A percentile compares a stretch with the other conserved stretches of the same genome.
phyloP scores from a whole-genome alignment of 495 filamentous ascomycete species.

The Venustampulla echinocandica region DNA sequence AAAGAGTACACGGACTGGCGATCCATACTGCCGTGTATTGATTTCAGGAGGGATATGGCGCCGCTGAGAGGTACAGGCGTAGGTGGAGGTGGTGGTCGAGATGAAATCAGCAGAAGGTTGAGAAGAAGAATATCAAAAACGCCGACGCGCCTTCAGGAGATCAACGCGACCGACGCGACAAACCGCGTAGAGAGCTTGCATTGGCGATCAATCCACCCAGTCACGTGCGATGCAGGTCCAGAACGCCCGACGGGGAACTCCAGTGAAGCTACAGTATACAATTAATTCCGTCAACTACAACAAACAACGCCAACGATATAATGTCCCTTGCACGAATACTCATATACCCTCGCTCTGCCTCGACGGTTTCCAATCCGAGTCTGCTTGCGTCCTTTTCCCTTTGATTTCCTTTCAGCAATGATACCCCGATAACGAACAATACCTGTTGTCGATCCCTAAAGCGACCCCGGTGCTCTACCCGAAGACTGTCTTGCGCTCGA shows the following conservation, averaged over 20 bases:
- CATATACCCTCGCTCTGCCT: too few relatives aligned
- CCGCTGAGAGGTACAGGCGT: neutral
- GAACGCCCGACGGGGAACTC: too few relatives aligned
- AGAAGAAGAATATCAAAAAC: too few relatives aligned
- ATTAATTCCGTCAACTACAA: too few relatives aligned
- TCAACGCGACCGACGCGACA: neutral
- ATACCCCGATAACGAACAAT: slow-evolving; percentile 19
- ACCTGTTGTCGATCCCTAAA: neutral
- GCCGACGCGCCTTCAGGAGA: neutral
- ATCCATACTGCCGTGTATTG: too few relatives aligned
- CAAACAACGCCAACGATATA: too few relatives aligned
- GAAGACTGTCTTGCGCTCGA: neutral
- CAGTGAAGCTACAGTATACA: too few relatives aligned
- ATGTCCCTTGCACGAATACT: too few relatives aligned
- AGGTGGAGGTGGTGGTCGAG: neutral
- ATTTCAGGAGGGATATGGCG: neutral
- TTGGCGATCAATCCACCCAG: neutral
- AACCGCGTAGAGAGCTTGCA: neutral
- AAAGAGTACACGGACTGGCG: slow-evolving; percentile 75
- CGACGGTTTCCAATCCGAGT: too few relatives aligned
- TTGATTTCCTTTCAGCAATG: slow-evolving; percentile 18
- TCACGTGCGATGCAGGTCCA: too few relatives aligned
- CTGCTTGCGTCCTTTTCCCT: too few relatives aligned
- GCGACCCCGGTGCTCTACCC: neutral
- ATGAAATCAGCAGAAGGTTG: too few relatives aligned